Evolutionary conservation across 2,329 filamentous ascomycete genomes (phyloP), one percentile per base, ranked within the genome.

Genomic region (Talaromyces piceae): DNA sequence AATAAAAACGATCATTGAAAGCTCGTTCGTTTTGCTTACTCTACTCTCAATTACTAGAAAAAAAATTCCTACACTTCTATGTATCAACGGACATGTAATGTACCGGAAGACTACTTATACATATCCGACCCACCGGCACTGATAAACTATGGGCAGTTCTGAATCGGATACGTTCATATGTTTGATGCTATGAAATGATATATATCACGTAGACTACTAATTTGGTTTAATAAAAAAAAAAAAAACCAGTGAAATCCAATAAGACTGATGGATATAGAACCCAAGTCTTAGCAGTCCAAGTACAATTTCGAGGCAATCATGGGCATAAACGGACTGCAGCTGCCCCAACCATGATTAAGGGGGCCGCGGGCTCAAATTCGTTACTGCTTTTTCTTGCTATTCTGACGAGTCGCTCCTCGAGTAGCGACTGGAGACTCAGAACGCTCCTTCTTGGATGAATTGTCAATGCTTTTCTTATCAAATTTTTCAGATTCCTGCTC

Each of bases 401-500:
- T 48, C 41, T 63, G 59, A 30, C 58, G 61, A 31, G 60, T 59
- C 4, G 58, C 52, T 31, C 55, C 56, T 12, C 57, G 49, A 2
- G 51, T 47, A 13, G 49, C 45, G 18, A 47, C 47, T 9, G 55
- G 41, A 41, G 47, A 44, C 45, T 45, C 47, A 7, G 45, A 23
- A 2, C 50, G 45, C 22, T 56, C 54, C 54, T 56, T 59, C 49
- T 41, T 57, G 53, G 48, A 30, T 7, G 49, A 16, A 13, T 72
- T 69, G 77, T 77, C 63, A 73, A 75, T 54, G 71, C 69, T 51
- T 72, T 73, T 75, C 68, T 76, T 71, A 59, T 83, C 80, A 57
- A 85, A 77, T 65, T 82, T 79, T 63, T 81, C 82, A 51, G 80
- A 77, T 69, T 96, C 91, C 67, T 91, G 86, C 63, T 79, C 78